Percentiles rank a stretch among this genome's conserved stretches.
Evolutionary conservation across 768 basidiomycete genomes (phyloP).

Genomic region (Gyrodon lividus): DNA sequence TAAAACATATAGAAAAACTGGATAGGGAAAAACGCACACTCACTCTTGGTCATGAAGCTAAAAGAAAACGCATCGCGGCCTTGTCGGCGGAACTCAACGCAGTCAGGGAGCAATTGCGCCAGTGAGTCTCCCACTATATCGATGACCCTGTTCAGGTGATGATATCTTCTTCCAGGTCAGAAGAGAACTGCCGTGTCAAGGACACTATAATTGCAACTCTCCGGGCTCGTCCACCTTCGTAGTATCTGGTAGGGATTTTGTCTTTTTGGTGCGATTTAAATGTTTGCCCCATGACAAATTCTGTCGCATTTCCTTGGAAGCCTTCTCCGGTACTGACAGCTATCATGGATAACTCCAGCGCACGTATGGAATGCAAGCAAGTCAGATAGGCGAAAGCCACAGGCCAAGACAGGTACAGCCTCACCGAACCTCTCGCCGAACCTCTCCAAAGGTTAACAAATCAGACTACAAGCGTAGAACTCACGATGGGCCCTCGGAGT

Average conservation of each 20-base stretch:
- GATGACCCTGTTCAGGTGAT: neutral
- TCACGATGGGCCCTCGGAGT: too few species aligned
- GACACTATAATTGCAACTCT: slow-evolving; percentile 1
- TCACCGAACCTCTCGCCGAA: too few species aligned
- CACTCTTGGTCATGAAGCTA: slow-evolving; percentile 35
- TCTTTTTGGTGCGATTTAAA: neutral
- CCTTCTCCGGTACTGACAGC: too few species aligned
- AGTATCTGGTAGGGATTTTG: neutral
- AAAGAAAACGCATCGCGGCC: slow-evolving; percentile 22
- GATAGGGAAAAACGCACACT: slow-evolving; percentile 39
- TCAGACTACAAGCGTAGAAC: too few species aligned
- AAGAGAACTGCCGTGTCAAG: slow-evolving; percentile 4
- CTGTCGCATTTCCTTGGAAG: too few species aligned
- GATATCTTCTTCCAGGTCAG: neutral
- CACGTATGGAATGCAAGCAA: too few species aligned
- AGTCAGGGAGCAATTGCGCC: neutral
- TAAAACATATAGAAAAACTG: slow-evolving; percentile 35
- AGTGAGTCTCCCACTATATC: neutral
- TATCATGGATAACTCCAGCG: too few species aligned
- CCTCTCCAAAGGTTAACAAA: too few species aligned
- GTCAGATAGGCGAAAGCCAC: too few species aligned
- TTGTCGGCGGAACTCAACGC: slow-evolving; percentile 8
- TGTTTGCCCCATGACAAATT: too few species aligned
- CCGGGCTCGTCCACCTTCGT: neutral
- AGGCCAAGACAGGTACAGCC: too few species aligned